phyloP scores from a whole-genome alignment of 2,329 filamentous ascomycete species.

The Penicillium hesseltinei region DNA sequence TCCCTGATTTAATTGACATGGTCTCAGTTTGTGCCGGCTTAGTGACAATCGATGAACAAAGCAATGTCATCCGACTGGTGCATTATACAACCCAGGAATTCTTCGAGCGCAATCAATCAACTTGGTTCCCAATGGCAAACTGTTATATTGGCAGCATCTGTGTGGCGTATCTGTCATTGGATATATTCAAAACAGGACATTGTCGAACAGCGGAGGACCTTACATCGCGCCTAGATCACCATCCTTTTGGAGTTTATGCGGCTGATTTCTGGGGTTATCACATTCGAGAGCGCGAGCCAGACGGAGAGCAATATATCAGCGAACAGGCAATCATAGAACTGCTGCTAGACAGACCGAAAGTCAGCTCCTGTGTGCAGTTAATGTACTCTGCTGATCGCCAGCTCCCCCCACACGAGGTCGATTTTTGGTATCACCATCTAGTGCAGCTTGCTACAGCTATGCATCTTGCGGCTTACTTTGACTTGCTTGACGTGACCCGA shows the following conservation, averaged over 20 bases:
- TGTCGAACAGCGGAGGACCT: neutral
- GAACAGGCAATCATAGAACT: neutral
- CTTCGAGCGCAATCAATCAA: neutral
- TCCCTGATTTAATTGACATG: neutral
- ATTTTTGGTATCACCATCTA: no score
- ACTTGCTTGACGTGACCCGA: neutral
- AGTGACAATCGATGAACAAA: neutral
- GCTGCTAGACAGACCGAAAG: neutral
- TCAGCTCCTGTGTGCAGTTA: neutral
- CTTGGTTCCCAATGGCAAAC: neutral
- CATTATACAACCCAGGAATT: slow-evolving; percentile 2
- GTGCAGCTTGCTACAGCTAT: neutral
- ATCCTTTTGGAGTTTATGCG: neutral
- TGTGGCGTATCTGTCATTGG: neutral
- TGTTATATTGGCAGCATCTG: neutral
- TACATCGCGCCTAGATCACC: no score
- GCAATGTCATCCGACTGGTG: neutral
- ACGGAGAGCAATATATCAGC: no score
- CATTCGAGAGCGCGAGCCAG: neutral
- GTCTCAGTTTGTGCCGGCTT: neutral
- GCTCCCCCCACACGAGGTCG: no score
- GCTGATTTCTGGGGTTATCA: neutral
- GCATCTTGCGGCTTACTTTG: neutral
- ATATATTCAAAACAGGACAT: neutral
- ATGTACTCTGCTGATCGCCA: neutral